Percentiles rank a stretch among this genome's conserved stretches.
Evolutionary conservation across 495 filamentous ascomycete species (phyloP).

Genomic region (Penicillium subrubescens): DNA sequence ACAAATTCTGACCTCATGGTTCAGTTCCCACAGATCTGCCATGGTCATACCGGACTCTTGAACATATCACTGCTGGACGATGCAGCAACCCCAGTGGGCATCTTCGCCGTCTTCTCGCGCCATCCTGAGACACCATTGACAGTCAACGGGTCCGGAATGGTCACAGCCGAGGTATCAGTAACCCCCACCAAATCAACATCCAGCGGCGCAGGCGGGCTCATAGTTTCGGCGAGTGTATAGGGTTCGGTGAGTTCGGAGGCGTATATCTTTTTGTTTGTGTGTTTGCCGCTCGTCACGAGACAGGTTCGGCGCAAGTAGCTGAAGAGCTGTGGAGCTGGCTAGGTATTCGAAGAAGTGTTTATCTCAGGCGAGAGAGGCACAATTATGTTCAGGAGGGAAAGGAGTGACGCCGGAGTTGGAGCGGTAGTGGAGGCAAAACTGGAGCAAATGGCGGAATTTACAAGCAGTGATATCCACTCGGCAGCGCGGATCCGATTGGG

Average conservation of each 20-base stretch:
- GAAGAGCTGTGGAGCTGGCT: not conserved
- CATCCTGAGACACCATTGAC: constrained; percentile 68
- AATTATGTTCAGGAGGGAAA: not conserved
- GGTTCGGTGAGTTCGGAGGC: constrained; percentile 7
- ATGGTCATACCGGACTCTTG: constrained; percentile 63
- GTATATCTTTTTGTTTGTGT: constrained; percentile 8
- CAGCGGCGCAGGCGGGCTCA: constrained; percentile 46
- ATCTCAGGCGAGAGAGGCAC: not conserved
- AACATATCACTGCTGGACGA: constrained; percentile 79
- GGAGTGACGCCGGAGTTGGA: constrained; percentile 5
- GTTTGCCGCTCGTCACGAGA: not conserved
- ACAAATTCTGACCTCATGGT: not conserved
- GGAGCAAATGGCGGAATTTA: constrained; percentile 18
- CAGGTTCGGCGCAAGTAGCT: not conserved
- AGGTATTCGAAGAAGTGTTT: not conserved
- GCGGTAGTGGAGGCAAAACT: constrained; percentile 19
- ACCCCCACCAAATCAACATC: constrained; percentile 42
- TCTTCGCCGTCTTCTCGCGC: constrained; percentile 65
- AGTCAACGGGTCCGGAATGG: constrained; percentile 64
- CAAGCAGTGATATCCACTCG: constrained; percentile 23
- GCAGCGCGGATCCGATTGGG: constrained; percentile 16
- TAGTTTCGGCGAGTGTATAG: constrained; percentile 15
- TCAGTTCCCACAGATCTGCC: not conserved
- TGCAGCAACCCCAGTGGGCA: constrained; percentile 77
- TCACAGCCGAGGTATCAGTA: constrained; percentile 40